Base-by-base conservation (phyloP, 2,329 filamentous ascomycete genomes). In the Niveomyces coronatus region DNA sequence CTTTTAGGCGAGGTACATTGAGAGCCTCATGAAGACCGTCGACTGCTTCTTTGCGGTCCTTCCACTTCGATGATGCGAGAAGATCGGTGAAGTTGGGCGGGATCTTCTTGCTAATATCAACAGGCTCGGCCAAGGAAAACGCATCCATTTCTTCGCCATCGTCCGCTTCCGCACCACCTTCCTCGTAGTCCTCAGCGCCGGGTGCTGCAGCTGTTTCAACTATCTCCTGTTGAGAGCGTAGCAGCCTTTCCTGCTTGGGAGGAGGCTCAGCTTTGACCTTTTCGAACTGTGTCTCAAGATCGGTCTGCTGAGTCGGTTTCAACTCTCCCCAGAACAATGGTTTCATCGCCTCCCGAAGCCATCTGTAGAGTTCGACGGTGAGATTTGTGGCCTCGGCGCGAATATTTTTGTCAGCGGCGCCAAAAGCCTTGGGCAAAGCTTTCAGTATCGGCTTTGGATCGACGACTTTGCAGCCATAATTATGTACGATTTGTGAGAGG, bases 301-400 rank as follows among this genome's bases (percentile, higher is more conserved):
- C 93, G 44, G 81, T 78, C 58, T 98, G 91, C 55, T 98, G 91
- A 1, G 94, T 89, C 1, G 89, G 83, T 58, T 98, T 98, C 44
- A 98, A 62, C 42, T 98, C 91, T 31, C 74, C 78, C 88, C 91
- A 98, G 58, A 98, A 96, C 61, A 96, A 82, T 26, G 89, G 86
- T 58, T 98, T 98, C 79, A 98, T 95, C 9, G 89, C 89, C 47
- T 98, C 91, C 48, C 89, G 83, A 23, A 98, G 70, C 91, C 93
- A 98, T 60, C 91, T 73, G 61, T 98, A 98, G 41, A 98, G 76
- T 56, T 98, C 93, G 33, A 95, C 85, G 0, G 89, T 83, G 41
- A 98, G 68, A 49, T 82, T 87, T 32, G 91, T 91, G 19, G 88
- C 87, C 58, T 95, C 91, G 4, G 88, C 87, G 60, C 91, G 82